Evolutionary conservation across 352 stramenopile genomes (phyloP).

Genomic region (Globisporangium cylindrosporum): DNA sequence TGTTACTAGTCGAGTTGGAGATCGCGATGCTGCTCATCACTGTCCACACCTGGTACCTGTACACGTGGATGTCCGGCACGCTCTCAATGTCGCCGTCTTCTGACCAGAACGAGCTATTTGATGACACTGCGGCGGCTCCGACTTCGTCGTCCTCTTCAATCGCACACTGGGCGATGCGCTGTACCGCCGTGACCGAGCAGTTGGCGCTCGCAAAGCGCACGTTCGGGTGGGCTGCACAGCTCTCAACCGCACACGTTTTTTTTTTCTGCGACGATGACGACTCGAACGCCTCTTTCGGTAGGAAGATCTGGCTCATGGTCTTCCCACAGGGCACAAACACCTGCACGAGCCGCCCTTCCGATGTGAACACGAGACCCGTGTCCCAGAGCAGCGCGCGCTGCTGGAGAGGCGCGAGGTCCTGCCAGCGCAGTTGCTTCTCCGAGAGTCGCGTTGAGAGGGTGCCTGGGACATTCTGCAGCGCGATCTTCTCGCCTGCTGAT

Average conservation of each 20-base stretch:
- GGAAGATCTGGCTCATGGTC: constrained; percentile 11
- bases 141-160: constrained; percentile 5
- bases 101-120: constrained; percentile 4
- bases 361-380: constrained; percentile 33
- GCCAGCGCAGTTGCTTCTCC: constrained; percentile 2
- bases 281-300: constrained; percentile 5
- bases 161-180: constrained; percentile 7
- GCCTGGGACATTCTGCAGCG: constrained; percentile 1
- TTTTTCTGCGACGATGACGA: background rate
- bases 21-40: background rate
- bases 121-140: background rate
- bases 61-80: constrained; percentile 5
- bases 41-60: background rate
- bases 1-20: background rate
- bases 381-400: constrained; percentile 63
- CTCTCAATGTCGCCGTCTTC: constrained; percentile 8
- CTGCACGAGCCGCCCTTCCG: constrained; percentile 10
- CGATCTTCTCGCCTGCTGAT: background rate
- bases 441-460: constrained; percentile 2
- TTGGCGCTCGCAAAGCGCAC: constrained; percentile 9
- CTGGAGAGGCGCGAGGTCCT: constrained; percentile 12
- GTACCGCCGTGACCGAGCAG: constrained; percentile 3
- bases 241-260: constrained; percentile 1
- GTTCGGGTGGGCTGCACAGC: background rate
- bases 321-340: constrained; percentile 13